Evolutionary conservation across 1,284 basidiomycete genomes (phyloP), one percentile per base, ranked within the genome.

Genomic region (Inonotus hispidus): DNA sequence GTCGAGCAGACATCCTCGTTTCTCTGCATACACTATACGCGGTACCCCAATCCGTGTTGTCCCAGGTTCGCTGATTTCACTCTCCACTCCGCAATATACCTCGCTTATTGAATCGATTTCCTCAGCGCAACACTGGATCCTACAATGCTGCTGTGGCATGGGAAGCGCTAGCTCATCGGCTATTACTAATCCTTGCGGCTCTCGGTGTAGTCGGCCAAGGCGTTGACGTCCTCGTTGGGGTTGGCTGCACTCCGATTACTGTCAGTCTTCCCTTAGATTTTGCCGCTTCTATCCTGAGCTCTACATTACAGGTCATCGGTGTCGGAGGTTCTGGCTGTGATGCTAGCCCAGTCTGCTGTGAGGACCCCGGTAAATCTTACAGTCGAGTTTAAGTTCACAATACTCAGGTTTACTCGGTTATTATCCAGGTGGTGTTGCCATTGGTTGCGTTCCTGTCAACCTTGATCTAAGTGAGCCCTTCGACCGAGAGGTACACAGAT

Each of bases 161-260:
- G 46, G 58, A 35, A 23, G 4, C 13, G 54, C 63, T 16, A 32
- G 23, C 5, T 47, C 45, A 25, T 11, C n/a, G 5, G 14, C 13
- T 6, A 54, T 53, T 6, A 53, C 21, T 2, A 2, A 13, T 60
- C 10, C 62, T 63, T 37, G 53, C 13, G 10, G 25, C 29, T 14
- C 54, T 64, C n/a, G 63, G 63, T 13, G 43, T 64, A 50, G 43
- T 37, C 14, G 41, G 27, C 35, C 50, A 58, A 35, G 59, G 32
- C 29, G 47, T 54, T 16, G 47, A 53, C 23, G 56, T 57, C 37
- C 59, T 35, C 0, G 50, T 64, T 19, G 63, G 63, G 2, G 21
- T 64, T 46, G 53, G 55, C 16, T 64, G 63, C 50, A 16, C 46
- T 29, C 63, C 63, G n/a, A 53, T 64, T 39, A 37, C 63, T n/a